A percentile compares a stretch with the other conserved stretches of the same genome.
These are phyloP conservation scores for Boletellus sp. DNA, from an alignment of 768 basidiomycete species.

Conservation along the genomic window DNA sequence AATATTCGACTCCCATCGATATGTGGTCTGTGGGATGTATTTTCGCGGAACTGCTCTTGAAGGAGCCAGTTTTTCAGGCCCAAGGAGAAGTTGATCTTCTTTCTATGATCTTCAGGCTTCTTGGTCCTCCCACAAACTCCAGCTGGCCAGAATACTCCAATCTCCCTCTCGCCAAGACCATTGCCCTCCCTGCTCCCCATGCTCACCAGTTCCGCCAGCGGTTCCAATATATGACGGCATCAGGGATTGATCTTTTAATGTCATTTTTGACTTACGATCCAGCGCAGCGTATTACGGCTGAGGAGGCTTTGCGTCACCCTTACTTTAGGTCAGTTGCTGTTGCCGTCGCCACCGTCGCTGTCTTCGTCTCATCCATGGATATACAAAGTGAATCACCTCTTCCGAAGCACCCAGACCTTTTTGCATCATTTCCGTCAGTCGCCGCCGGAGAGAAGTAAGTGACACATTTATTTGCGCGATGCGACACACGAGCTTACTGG, in stretches of 20 bases:
- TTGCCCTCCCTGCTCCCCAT: constrained; percentile 73
- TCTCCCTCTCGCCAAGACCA: constrained; percentile 77
- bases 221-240: constrained; percentile 78
- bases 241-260: constrained; percentile 82
- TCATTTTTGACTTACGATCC: constrained; percentile 89
- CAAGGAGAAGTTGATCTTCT: constrained; percentile 91
- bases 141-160: constrained; percentile 83
- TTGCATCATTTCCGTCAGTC: constrained; percentile 91
- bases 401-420: constrained; percentile 94
- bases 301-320: constrained; percentile 84
- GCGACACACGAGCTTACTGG: constrained; percentile 7
- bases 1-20: constrained; percentile 93
- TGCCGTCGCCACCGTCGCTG: background rate
- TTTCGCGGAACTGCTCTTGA: constrained; percentile 91
- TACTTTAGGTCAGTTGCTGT: constrained; percentile 69
- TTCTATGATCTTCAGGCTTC: constrained; percentile 89
- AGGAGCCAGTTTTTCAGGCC: constrained; percentile 97
- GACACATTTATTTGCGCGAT: background rate
- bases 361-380: constrained; percentile 2
- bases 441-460: constrained; percentile 93
- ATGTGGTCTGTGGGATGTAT: constrained; percentile 99
- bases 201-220: constrained; percentile 76
- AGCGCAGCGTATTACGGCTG: constrained; percentile 77
- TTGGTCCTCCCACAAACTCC: constrained; percentile 85
- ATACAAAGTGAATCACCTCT: constrained; percentile 77